Evolutionary conservation across 2,329 filamentous ascomycete genomes (phyloP), one percentile per base, ranked within the genome.

Genomic region (Calonectria fujianensis): DNA sequence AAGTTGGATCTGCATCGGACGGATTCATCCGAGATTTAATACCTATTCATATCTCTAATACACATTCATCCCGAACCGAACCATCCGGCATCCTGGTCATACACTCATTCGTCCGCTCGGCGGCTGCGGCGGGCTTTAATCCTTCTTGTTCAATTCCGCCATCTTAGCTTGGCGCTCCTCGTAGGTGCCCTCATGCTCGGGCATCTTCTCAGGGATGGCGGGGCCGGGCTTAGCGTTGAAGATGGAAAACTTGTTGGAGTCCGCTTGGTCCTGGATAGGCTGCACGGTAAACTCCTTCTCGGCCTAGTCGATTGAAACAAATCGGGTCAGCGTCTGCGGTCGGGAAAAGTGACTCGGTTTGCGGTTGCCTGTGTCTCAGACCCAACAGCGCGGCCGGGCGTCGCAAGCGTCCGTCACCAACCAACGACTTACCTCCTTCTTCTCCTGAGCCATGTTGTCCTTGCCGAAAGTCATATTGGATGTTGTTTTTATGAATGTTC

Each of bases 111-210:
- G 67, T 61, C 48, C 37, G 35, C 13, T 24, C 29, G 13, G 27
- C 54, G 64, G 51, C 41, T n/a, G 72, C 76, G 31, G 35, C 39
- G 50, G 35, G 69, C 32, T 51, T n/a, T 37, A 85, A 18, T 65
- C 70, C 70, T 82, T 81, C 82, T 93, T 91, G 87, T 95, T 95
- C 84, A 95, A 80, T 80, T 91, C 91, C 82, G 92, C 87, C 75
- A 91, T 92, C 83, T 91, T 92, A 16, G 90, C 91, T 80, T 89
- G 87, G 69, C 93, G 90, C 81, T 95, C 93, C 83, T 94, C 93
- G 85, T 93, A 94, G 73, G 90, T 91, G 20, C 91, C 92, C 85
- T 93, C 91, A 66, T 89, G 82, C 41, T 85, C 84, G 20, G 88
- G 88, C 85, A 92, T 88, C 74, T 89, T 86, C 76, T 91, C 84